Evolutionary conservation across 106 monocot species (phyloP).

Genomic region (Hemerocallis citrina): DNA sequence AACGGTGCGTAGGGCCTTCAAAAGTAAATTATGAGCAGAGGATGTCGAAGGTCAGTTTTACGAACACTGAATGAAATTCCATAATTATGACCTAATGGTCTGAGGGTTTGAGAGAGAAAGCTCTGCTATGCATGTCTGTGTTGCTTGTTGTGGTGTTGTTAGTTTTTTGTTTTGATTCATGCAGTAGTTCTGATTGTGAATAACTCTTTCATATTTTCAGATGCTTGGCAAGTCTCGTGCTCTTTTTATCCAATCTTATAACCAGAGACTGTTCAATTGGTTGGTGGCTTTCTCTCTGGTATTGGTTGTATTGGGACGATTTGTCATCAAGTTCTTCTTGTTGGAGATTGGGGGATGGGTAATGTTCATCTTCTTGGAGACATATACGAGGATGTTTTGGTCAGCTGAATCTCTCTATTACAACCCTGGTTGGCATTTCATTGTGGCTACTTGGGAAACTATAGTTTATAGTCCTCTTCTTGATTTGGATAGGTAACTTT

Average conservation of each 20-base stretch:
- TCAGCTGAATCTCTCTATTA: slow-evolving; percentile 88
- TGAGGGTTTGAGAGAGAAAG: too few relatives aligned
- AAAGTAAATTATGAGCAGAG: slow-evolving; percentile 60
- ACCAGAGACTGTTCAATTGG: slow-evolving; percentile 94
- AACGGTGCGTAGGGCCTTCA: slow-evolving; percentile 81
- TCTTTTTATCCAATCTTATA: slow-evolving; percentile 93
- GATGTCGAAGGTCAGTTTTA: slow-evolving; percentile 63
- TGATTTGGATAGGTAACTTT: slow-evolving; percentile 89
- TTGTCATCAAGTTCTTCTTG: slow-evolving; percentile 82
- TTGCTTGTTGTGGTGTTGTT: neutral
- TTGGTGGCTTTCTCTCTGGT: slow-evolving; percentile 87
- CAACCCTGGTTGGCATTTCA: slow-evolving; percentile 87
- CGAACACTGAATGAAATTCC: too few relatives aligned
- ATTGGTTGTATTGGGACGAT: slow-evolving; percentile 81
- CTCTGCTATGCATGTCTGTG: too few relatives aligned
- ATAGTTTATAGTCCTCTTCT: slow-evolving; percentile 88
- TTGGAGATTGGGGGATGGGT: slow-evolving; percentile 89
- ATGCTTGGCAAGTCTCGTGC: slow-evolving; percentile 73
- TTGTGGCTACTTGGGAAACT: slow-evolving; percentile 81
- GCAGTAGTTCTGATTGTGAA: too few relatives aligned
- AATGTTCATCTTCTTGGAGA: slow-evolving; percentile 96
- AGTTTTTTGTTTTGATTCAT: neutral
- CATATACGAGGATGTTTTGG: slow-evolving; percentile 98
- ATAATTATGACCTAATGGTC: too few relatives aligned
- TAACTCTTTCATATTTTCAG: too few relatives aligned